phyloP scores from a whole-genome alignment of 768 basidiomycete genomes.

The Paxillus ammoniavirescens region DNA sequence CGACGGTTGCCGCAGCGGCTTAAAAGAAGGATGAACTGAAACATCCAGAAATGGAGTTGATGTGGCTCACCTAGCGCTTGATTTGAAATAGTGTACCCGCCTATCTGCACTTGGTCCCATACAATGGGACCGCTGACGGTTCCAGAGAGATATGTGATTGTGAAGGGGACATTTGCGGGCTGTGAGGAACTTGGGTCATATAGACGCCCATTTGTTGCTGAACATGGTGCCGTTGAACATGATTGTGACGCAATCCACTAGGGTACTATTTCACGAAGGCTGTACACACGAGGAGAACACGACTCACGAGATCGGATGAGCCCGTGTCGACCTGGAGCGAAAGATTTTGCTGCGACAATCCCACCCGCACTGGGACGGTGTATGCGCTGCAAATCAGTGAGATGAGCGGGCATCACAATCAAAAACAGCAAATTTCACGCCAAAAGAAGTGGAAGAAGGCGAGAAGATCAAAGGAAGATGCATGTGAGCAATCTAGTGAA shows the following conservation, averaged over 20 bases:
- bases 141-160: constrained; percentile 61
- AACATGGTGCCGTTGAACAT: constrained; percentile 57
- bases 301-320: constrained; percentile 72
- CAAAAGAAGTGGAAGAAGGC: not conserved
- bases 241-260: constrained; percentile 76
- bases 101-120: constrained; percentile 65
- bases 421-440: not conserved
- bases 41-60: not conserved
- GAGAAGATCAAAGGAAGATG: not conserved
- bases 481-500: not conserved
- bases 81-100: constrained; percentile 58
- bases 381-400: constrained; percentile 49
- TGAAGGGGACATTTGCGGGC: constrained; percentile 43
- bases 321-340: constrained; percentile 79
- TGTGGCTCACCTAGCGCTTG: constrained; percentile 65
- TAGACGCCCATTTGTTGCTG: constrained; percentile 40
- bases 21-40: constrained; percentile 2
- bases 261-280: not conserved
- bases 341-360: constrained; percentile 46
- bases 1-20: constrained; percentile 61
- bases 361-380: constrained; percentile 58
- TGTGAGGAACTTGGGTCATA: constrained; percentile 57
- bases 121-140: constrained; percentile 59
- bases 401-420: not conserved
- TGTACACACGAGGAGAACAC: not conserved